Conservation (phyloP, 2,329 filamentous ascomycete species). For the Penicillium capsulatum region DNA sequence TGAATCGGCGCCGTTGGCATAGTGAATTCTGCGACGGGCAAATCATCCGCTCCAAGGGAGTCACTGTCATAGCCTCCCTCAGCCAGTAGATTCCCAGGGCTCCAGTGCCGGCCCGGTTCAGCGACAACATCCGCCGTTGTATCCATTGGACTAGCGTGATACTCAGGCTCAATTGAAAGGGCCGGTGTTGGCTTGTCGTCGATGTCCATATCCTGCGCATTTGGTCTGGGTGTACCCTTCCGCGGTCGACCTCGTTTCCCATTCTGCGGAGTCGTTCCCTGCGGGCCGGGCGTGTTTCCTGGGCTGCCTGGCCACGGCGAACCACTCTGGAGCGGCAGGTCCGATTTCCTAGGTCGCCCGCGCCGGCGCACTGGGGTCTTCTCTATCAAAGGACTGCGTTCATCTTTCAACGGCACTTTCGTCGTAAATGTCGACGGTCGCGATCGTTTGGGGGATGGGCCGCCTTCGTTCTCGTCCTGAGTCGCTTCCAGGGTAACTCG, state of each 20-base stretch:
- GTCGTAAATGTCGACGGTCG: conserved; percentile 35
- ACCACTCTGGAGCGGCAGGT: conserved; percentile 28
- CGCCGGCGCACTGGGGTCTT: conserved; percentile 40
- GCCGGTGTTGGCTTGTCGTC: conserved; percentile 16
- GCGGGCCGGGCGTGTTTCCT: conserved; percentile 26
- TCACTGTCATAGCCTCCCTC: conserved; percentile 18
- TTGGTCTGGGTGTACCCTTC: conserved; percentile 28
- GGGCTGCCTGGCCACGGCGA: conserved; percentile 33
- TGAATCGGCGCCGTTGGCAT: conserved; percentile 13
- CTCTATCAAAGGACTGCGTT: conserved; percentile 25
- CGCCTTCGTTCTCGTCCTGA: conserved; percentile 38
- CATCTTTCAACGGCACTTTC: conserved; percentile 43
- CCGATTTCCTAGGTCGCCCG: conserved; percentile 44
- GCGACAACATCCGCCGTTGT: conserved; percentile 26
- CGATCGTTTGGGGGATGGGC: conserved; percentile 31
- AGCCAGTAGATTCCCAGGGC: conserved; percentile 15
- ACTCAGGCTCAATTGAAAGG: conserved; percentile 3
- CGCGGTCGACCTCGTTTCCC: conserved; percentile 37
- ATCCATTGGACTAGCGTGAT: conserved; percentile 23
- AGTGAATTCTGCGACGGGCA: conserved; percentile 22
- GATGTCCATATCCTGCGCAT: conserved; percentile 13
- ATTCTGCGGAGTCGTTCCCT: conserved; percentile 28
- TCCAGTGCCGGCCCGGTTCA: conserved; percentile 14
- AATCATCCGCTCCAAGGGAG: conserved; percentile 22
- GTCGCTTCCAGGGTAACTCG: conserved; percentile 47